Evolutionary conservation across 345 rosid species (phyloP).

Genomic region (Arabidopsis suecica): DNA sequence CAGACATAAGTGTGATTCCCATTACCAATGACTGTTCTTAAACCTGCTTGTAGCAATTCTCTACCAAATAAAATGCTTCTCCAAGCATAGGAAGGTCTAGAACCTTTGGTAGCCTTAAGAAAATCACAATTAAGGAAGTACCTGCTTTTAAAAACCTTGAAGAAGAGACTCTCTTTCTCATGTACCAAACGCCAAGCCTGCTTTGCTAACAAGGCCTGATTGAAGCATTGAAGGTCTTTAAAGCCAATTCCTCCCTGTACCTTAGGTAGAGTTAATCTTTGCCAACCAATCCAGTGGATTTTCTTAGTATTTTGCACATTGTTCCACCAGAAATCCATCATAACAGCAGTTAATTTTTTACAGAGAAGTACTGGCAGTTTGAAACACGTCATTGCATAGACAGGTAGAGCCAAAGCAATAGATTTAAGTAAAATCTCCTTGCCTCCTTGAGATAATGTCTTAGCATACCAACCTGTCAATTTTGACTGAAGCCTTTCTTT

Average conservation of each 20-base stretch:
- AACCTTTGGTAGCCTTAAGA: neutral
- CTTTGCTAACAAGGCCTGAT: neutral
- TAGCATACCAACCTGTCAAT: too few relatives aligned
- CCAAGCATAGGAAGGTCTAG: neutral
- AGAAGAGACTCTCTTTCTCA: neutral
- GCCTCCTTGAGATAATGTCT: too few relatives aligned
- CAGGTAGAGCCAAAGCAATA: too few relatives aligned
- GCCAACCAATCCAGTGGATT: neutral
- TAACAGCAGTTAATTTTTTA: too few relatives aligned
- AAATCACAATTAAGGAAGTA: neutral
- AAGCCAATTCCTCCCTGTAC: neutral
- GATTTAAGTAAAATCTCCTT: too few relatives aligned
- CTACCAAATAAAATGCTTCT: neutral
- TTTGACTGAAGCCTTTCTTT: too few relatives aligned
- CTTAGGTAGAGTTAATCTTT: neutral
- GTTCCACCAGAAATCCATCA: neutral
- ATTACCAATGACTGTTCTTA: too few relatives aligned
- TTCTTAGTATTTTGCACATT: too few relatives aligned
- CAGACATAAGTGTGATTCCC: too few relatives aligned
- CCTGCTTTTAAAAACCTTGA: too few relatives aligned
- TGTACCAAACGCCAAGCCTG: neutral
- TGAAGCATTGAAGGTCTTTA: neutral
- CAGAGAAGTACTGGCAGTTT: too few relatives aligned
- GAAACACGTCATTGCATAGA: too few relatives aligned
- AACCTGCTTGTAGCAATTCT: neutral